Conservation (phyloP, 352 stramenopile genomes). For the Thraustotheca clavata region DNA sequence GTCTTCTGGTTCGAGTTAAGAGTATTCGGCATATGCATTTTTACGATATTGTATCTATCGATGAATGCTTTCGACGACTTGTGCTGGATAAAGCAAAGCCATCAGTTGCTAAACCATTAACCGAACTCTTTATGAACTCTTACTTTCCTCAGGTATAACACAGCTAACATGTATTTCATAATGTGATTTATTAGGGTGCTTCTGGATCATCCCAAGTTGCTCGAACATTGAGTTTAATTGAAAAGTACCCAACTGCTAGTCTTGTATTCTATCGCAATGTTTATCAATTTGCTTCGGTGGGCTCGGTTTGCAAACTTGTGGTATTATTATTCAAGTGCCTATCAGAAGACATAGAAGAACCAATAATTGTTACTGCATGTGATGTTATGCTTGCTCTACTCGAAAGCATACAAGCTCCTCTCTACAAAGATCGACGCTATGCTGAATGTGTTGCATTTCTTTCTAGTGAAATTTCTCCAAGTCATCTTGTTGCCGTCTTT, state of each 20-base stretch:
- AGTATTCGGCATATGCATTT: slow-evolving; percentile 83
- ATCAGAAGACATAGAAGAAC: not conserved
- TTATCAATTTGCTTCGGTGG: slow-evolving; percentile 59
- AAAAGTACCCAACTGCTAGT: slow-evolving; percentile 70
- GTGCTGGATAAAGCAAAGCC: slow-evolving; percentile 50
- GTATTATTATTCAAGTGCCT: slow-evolving; percentile 64
- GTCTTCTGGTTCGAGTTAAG: slow-evolving; percentile 77
- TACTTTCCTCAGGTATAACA: slow-evolving; percentile 64
- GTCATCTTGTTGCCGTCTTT: not conserved
- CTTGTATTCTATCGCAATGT: slow-evolving; percentile 80
- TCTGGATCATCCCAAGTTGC: slow-evolving; percentile 73
- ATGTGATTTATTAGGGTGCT: slow-evolving; percentile 37
- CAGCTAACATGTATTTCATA: too few relatives aligned
- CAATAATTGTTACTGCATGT: not conserved
- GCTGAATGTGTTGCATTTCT: slow-evolving; percentile 1
- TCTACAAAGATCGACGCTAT: slow-evolving; percentile 7
- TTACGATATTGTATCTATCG: slow-evolving; percentile 75
- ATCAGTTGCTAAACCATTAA: slow-evolving; percentile 60
- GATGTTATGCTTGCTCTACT: slow-evolving; percentile 6
- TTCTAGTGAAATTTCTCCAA: not conserved
- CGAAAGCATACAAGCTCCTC: not conserved
- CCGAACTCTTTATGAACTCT: slow-evolving; percentile 77
- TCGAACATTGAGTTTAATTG: slow-evolving; percentile 64
- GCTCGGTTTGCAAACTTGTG: slow-evolving; percentile 73
- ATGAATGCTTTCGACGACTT: slow-evolving; percentile 64